These are phyloP conservation scores for Aquanectria penicillioides DNA, from an alignment of 2,329 filamentous ascomycete genomes.

Conservation along the genomic window DNA sequence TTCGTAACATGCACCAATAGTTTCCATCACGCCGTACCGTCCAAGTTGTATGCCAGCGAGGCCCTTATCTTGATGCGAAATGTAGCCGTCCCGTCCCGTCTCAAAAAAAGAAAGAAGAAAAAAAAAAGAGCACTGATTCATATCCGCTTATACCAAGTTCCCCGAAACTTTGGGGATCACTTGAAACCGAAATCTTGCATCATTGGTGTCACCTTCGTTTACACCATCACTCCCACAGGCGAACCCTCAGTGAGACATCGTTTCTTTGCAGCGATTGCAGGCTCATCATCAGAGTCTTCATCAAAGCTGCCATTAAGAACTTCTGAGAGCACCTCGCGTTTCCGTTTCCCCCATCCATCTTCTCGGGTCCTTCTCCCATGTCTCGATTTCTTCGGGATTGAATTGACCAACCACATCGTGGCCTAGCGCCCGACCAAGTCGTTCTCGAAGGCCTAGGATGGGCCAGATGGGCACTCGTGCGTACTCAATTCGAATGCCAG, in stretches of 20 bases:
- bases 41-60: slow-evolving; percentile 15
- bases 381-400: slow-evolving; percentile 54
- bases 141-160: slow-evolving; percentile 18
- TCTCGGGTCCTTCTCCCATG: slow-evolving; percentile 55
- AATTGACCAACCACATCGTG: slow-evolving; percentile 58
- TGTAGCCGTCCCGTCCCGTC: slow-evolving; percentile 3
- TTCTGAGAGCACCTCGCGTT: slow-evolving; percentile 49
- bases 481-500: slow-evolving; percentile 58
- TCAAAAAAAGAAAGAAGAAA: slow-evolving; percentile 23
- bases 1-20: slow-evolving; percentile 2
- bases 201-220: not conserved
- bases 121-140: too few relatives aligned
- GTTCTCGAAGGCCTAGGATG: slow-evolving; percentile 63
- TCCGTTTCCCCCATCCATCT: slow-evolving; percentile 46
- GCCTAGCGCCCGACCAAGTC: slow-evolving; percentile 64
- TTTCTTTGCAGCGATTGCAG: slow-evolving; percentile 45
- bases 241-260: slow-evolving; percentile 45
- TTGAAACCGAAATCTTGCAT: slow-evolving; percentile 1
- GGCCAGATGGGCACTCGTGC: slow-evolving; percentile 64
- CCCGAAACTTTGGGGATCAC: slow-evolving; percentile 4
- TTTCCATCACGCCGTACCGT: slow-evolving; percentile 8
- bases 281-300: slow-evolving; percentile 48
- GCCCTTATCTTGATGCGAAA: slow-evolving; percentile 19
- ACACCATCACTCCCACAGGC: slow-evolving; percentile 45
- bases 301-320: slow-evolving; percentile 55